phyloP scores from a whole-genome alignment of 345 rosid genomes.

The Brassica rapa region DNA sequence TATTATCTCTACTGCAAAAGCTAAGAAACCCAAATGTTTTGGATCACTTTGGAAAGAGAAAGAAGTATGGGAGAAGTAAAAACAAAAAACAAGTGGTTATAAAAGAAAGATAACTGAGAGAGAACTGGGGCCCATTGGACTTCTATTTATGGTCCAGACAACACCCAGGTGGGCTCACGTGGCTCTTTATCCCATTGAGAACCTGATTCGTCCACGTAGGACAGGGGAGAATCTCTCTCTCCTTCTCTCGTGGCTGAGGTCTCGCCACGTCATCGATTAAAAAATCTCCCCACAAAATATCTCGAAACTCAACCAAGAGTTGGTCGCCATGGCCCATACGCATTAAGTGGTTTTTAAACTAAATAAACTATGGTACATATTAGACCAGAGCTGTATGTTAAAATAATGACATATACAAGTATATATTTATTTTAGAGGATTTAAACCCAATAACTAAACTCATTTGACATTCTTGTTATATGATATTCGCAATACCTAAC shows the following conservation, averaged over 20 bases:
- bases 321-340: conserved; percentile 23
- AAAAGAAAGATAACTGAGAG: conserved; percentile 21
- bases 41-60: conserved; percentile 20
- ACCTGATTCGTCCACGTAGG: conserved; percentile 55
- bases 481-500: not conserved
- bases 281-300: conserved; percentile 38
- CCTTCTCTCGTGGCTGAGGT: conserved; percentile 16
- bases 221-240: conserved; percentile 40
- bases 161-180: conserved; percentile 54
- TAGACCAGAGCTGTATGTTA: not conserved
- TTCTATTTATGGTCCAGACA: conserved; percentile 29
- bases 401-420: not conserved
- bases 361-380: conserved; percentile 2
- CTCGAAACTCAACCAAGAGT: conserved; percentile 25
- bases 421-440: not conserved
- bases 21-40: conserved; percentile 12
- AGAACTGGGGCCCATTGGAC: conserved; percentile 25
- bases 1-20: conserved; percentile 4
- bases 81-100: conserved; percentile 29
- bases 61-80: conserved; percentile 21
- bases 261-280: conserved; percentile 39
- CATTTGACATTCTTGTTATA: not conserved
- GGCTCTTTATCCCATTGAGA: conserved; percentile 38
- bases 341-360: not conserved
- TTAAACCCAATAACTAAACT: not conserved